Percentiles rank a stretch among this genome's conserved stretches.
These are phyloP conservation scores for Microbotryum violaceum DNA, from an alignment of 1,284 basidiomycete genomes.

Conservation along the genomic window DNA sequence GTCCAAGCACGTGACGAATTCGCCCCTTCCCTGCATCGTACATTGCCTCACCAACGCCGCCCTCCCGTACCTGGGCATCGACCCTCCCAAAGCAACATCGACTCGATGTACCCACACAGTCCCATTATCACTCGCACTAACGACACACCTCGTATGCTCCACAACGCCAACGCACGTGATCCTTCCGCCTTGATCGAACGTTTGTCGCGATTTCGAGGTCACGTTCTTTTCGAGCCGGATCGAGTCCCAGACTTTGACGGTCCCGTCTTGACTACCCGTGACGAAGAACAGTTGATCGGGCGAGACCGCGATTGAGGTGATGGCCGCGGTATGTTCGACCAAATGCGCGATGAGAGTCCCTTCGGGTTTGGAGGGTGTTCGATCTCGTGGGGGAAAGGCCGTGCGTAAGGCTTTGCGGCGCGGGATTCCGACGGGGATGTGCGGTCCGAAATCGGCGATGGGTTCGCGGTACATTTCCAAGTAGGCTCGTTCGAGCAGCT, in stretches of 20 bases:
- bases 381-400: constrained; percentile 36
- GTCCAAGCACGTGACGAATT: constrained; percentile 40
- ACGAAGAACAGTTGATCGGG: constrained; percentile 94
- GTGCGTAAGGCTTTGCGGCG: constrained; percentile 44
- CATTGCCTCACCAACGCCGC: constrained; percentile 41
- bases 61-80: constrained; percentile 42
- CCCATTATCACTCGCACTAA: constrained; percentile 42
- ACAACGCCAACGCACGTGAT: constrained; percentile 40
- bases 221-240: constrained; percentile 68
- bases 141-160: constrained; percentile 43
- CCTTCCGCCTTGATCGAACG: constrained; percentile 40
- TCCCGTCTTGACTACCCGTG: constrained; percentile 75
- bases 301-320: constrained; percentile 76
- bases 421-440: constrained; percentile 45
- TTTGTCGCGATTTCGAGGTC: constrained; percentile 43
- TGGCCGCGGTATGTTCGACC: constrained; percentile 68
- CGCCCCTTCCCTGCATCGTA: constrained; percentile 37
- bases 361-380: constrained; percentile 45
- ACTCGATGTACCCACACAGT: constrained; percentile 42
- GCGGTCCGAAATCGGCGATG: constrained; percentile 80
- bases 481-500: constrained; percentile 74
- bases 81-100: constrained; percentile 36
- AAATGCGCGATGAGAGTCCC: constrained; percentile 76
- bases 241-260: constrained; percentile 76
- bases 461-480: constrained; percentile 72